Evolutionary conservation across 1,284 basidiomycete genomes (phyloP).

Genomic region (Tylopilus sp.): DNA sequence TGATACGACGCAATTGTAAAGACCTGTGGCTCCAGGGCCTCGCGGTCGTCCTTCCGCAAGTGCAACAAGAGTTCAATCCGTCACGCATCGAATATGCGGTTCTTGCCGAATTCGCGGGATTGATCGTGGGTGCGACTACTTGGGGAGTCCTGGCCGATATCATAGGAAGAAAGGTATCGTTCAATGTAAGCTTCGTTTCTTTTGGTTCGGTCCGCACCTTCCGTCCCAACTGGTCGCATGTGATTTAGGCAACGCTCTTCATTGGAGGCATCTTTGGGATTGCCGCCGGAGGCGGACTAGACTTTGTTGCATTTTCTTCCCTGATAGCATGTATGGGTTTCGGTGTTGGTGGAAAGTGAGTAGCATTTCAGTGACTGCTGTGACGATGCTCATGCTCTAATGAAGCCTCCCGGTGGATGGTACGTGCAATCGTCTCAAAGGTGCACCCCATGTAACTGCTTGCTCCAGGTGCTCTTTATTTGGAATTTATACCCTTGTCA

Average conservation of each 20-base stretch:
- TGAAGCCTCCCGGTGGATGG: constrained; percentile 51
- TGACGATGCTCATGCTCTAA: background rate
- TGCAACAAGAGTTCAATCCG: constrained; percentile 44
- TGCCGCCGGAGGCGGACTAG: constrained; percentile 50
- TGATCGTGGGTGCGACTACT: constrained; percentile 52
- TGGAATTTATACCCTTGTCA: constrained; percentile 51
- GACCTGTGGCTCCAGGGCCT: constrained; percentile 54
- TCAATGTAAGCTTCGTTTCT: constrained; percentile 38
- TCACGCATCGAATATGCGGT: constrained; percentile 45
- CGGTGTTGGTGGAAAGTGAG: constrained; percentile 55
- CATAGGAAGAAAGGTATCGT: constrained; percentile 50
- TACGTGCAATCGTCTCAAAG: constrained; percentile 16
- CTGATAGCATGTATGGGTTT: constrained; percentile 53
- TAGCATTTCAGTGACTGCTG: background rate
- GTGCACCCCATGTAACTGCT: background rate
- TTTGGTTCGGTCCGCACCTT: background rate
- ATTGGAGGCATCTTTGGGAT: constrained; percentile 57
- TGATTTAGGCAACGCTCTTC: constrained; percentile 46
- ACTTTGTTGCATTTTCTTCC: constrained; percentile 47
- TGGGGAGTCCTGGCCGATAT: constrained; percentile 51
- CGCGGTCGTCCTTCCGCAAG: constrained; percentile 48
- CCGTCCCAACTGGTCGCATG: background rate
- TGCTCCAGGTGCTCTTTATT: constrained; percentile 45
- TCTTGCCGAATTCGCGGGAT: constrained; percentile 53
- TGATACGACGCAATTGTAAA: constrained; percentile 21